Evolutionary conservation across 352 stramenopile genomes (phyloP), one percentile per base, ranked within the genome.

Genomic region (Pythium periplocum): DNA sequence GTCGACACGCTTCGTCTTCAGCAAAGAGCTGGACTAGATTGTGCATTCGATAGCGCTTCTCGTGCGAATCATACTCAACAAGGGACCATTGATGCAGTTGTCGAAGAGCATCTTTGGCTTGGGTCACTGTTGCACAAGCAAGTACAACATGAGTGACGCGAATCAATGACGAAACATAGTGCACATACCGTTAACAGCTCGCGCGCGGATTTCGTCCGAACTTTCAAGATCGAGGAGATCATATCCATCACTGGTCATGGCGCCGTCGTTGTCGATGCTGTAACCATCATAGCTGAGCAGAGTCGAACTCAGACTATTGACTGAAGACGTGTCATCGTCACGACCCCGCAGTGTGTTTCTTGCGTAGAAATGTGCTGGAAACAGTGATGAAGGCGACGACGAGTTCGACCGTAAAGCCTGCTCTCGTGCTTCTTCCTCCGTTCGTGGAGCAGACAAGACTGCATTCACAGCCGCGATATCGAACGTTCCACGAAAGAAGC

Each of bases 11-110:
- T 70, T 93, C 83, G 51, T 90, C 78, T 57, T 93, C 80, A 2
- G 83, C 83, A 62, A 93, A 93, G 36, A 90, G 69, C 55, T 91
- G 83, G 32, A 93, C 76, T 17, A 93, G 73, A 39, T 88, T 93
- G 56, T 93, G 83, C 70, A 93, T 85, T 2, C 79, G 83, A 62
- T 90, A 93, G 9, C 76, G 72, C 57, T 77, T 84, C 4, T 73
- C 70, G 40, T 78, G 72, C 11, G 73, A 73, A 42, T 90, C 80
- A 34, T 83, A 87, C 53, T 93, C 83, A 34, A 93, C 75, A 3
- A 93, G 68, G 1, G 83, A 93, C 83, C 83, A 93, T 45, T 90
- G 74, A 43, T 90, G 76, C 36, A 93, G 73, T 36, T 72, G 69
- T 42, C 71, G 62, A 32, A 93, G 68, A 32, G 79, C 79, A 39